Base-by-base conservation (phyloP, 192 early-diverging fungal species). In the Podila verticillata region DNA sequence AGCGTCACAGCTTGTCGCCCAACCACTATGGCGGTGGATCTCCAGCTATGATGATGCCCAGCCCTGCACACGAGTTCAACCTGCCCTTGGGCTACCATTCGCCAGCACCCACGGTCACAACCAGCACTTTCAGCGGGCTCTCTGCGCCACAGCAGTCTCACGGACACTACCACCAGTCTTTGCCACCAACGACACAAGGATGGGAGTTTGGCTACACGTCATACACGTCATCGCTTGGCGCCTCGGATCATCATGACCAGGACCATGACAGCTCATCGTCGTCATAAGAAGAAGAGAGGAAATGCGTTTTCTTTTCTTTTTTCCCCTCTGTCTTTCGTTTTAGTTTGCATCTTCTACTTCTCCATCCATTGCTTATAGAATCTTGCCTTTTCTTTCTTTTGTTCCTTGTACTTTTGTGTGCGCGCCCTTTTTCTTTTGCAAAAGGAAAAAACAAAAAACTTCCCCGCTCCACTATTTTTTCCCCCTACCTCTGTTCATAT, bases 11-110 rank as follows among this genome's bases (percentile, higher is more conserved):
- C 24, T 24, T 80, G 29, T 80, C 77, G 0, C 77, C 77, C 17
- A 70, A 70, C 5, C 65, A 66, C n/a, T 66, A 80, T 8, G 65
- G 65, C 20, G 70, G 49, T 56, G 75, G 69, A 51, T 79, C 75
- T 30, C 75, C 75, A 22, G 77, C 77, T 4, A 72, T 80, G 77
- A 80, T 80, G 77, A 80, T 80, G 77, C 77, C 77, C 20, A 68
- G 54, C 77, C 70, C 77, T 26, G 66, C 66, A 17, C 75, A 72
- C 32, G 77, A 80, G 24, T 80, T 80, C 39, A 80, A 80, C 49
- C 39, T 80, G n/a, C 59, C 71, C 15, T 68, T 80, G 77, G 70
- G 70, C 10, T 80, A 80, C 57, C 77, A 80, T 32, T 80, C 77
- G 28, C 77, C 77, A 17, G 77, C 65, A 36, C 65, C 75, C 44